Conservation (phyloP, 306 rosid genomes). For the Hippophae gyantsensis region DNA sequence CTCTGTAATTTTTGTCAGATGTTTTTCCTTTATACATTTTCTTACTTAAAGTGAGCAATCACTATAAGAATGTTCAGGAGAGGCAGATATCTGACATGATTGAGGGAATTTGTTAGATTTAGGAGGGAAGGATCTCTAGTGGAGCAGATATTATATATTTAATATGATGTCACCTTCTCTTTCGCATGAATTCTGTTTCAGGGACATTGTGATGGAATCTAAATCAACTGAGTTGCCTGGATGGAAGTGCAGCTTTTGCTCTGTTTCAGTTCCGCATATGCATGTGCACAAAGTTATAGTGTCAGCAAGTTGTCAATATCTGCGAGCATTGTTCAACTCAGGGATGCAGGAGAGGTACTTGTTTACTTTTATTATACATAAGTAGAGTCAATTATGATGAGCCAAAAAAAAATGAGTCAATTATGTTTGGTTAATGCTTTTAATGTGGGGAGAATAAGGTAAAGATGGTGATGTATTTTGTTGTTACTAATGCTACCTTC, state of each 20-base stretch:
- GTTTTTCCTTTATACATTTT: too few species aligned
- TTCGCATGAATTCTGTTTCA: constrained; percentile 31
- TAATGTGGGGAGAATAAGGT: too few species aligned
- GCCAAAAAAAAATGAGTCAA: too few species aligned
- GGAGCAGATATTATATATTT: constrained; percentile 10
- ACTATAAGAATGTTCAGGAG: too few species aligned
- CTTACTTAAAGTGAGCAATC: too few species aligned
- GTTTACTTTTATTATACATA: background rate
- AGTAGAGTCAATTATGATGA: too few species aligned
- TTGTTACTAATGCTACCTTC: too few species aligned
- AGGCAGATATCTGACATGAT: too few species aligned
- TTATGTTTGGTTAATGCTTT: background rate
- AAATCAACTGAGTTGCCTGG: constrained; percentile 30
- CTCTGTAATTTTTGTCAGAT: too few species aligned
- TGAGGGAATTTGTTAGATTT: too few species aligned
- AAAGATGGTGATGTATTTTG: too few species aligned
- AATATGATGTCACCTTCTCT: constrained; percentile 8
- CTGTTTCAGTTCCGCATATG: constrained; percentile 48
- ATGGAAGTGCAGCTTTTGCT: constrained; percentile 60
- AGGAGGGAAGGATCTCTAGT: constrained; percentile 10
- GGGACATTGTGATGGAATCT: constrained; percentile 72
- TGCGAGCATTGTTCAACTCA: constrained; percentile 61
- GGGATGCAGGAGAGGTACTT: constrained; percentile 88
- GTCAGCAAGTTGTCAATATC: constrained; percentile 65
- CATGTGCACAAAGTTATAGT: constrained; percentile 78